Percentiles rank a stretch among this genome's conserved stretches.
Conservation (phyloP, 108 stramenopile genomes). For the Cyclotella sp. region DNA sequence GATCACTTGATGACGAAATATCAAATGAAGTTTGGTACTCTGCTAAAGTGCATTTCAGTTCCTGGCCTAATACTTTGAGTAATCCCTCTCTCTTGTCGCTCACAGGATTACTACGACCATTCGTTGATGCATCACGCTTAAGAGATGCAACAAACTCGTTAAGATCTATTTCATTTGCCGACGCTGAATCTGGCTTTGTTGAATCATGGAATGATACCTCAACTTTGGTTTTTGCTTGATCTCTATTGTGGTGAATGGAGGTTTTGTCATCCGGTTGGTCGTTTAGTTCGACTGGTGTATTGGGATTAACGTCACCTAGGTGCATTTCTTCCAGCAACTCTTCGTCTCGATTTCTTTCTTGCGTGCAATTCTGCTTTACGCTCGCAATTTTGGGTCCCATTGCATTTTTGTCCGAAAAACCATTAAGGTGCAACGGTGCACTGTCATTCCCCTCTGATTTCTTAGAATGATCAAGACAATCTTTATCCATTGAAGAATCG, state of each 20-base stretch:
- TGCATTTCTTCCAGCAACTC: constrained; percentile 5
- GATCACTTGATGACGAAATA: constrained; percentile 37
- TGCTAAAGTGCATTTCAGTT: constrained; percentile 44
- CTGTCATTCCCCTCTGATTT: neutral
- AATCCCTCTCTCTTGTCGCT: constrained; percentile 10
- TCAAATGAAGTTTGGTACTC: constrained; percentile 41
- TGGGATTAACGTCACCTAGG: neutral
- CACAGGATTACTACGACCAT: neutral
- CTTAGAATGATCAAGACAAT: no score
- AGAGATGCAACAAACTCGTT: neutral
- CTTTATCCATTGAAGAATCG: neutral
- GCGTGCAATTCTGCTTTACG: neutral
- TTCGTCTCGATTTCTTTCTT: neutral
- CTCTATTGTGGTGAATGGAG: neutral
- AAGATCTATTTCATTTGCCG: no score
- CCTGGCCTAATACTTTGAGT: constrained; percentile 33
- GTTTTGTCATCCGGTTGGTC: neutral
- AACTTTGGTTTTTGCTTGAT: neutral
- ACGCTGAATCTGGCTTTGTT: no score
- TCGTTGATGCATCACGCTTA: neutral
- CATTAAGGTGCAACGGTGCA: neutral
- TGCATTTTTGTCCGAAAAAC: neutral
- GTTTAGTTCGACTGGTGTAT: neutral
- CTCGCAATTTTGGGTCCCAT: neutral
- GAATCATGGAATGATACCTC: no score